Evolutionary conservation across 1,139 yeast genomes (phyloP).

Genomic region (Lodderomyces metapsilosis): DNA sequence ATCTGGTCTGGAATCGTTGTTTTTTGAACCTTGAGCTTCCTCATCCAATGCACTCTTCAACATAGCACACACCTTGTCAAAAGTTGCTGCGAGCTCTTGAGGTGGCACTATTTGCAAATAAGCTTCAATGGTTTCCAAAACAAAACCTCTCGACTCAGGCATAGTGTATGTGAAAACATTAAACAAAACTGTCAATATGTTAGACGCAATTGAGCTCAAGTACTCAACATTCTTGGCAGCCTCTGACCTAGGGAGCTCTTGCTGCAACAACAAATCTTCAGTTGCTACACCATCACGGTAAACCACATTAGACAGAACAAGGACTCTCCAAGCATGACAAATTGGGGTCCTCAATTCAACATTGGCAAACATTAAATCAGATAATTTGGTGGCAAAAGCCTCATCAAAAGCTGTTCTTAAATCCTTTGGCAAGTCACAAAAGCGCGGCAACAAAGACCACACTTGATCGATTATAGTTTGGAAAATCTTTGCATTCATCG

Average conservation of each 20-base stretch:
- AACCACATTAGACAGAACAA: conserved; percentile 74
- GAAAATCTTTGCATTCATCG: conserved; percentile 71
- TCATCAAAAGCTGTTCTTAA: conserved; percentile 62
- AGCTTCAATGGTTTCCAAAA: conserved; percentile 81
- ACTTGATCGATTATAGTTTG: conserved; percentile 85
- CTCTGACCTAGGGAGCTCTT: conserved; percentile 56
- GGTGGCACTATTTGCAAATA: conserved; percentile 70
- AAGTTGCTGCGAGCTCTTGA: conserved; percentile 68
- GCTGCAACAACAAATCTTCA: conserved; percentile 57
- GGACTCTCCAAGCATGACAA: conserved; percentile 74
- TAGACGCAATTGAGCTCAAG: conserved; percentile 64
- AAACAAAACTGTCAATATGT: conserved; percentile 81
- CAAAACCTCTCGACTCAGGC: conserved; percentile 79
- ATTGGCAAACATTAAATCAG: conserved; percentile 72
- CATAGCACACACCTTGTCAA: conserved; percentile 80
- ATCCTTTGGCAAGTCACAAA: conserved; percentile 85
- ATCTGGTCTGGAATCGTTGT: conserved; percentile 36
- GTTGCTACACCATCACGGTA: conserved; percentile 54
- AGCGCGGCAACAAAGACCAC: conserved; percentile 89
- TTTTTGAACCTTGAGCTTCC: conserved; percentile 34
- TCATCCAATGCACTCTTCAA: conserved; percentile 74
- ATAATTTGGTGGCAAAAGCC: conserved; percentile 71
- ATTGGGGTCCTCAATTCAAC: conserved; percentile 74
- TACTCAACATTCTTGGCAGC: conserved; percentile 60
- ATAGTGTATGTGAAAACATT: conserved; percentile 86